Evolutionary conservation across 139 green algal species (phyloP), one percentile per base, ranked within the genome.

Genomic region (Gonium pectorale): DNA sequence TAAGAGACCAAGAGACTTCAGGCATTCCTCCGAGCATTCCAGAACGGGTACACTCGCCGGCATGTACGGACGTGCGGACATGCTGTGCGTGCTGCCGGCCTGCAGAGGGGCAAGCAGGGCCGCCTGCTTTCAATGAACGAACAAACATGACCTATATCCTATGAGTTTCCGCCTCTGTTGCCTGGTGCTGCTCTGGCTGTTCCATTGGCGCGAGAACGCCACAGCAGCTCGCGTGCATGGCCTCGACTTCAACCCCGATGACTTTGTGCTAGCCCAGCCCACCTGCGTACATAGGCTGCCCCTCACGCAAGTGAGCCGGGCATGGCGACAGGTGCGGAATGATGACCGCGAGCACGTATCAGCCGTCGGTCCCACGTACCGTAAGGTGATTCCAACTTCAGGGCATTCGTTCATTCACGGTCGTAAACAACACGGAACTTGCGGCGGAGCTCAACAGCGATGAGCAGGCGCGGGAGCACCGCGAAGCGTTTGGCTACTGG

Each of bases 191-290:
- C 19, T 35, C 68, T 24, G 41, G 6, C 1, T 77, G 29, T 8
- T 77, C 11, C 43, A 43, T 62, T 43, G 40, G 9, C 68, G 9
- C 44, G 29, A 43, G 68, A n/a, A 77, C 1, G 40, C 68, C 7
- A 26, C 35, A 9, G 3, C 73, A 1, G 73, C 54, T 13, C 69
- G 40, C 5, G 5, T 84, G 24, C 66, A 43, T n/a, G 78, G 78
- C 2, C 24, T 84, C 2, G 33, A 67, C 0, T 84, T 56, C 44
- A 75, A 84, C 27, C 62, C 63, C 7, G 38, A 75, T 8, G 78
- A 84, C 35, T 75, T 84, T n/a, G 78, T 84, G 11, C 31, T 84
- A 40, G 60, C 78, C 3, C 63, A 75, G 44, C 78, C 78, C 5
- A 64, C 62, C 4, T 84, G 78, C 35, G 78, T 84, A 1, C 78